A percentile compares a stretch with the other conserved stretches of the same genome.
phyloP scores from a whole-genome alignment of 208 protist species.

The Trypanosomatidae sp. region DNA sequence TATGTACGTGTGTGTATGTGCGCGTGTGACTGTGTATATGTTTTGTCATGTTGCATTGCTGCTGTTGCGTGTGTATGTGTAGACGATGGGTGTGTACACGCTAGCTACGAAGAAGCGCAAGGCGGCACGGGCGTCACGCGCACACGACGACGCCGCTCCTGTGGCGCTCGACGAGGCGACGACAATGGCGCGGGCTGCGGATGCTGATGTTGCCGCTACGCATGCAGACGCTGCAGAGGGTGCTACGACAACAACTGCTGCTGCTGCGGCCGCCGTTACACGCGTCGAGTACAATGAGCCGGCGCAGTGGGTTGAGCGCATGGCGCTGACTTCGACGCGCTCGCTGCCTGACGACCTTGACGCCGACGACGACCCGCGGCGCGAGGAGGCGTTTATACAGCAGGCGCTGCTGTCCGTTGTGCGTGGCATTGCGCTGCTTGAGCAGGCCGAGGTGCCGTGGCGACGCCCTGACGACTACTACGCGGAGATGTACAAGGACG shows the following conservation, averaged over 20 bases:
- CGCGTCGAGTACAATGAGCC: conserved; percentile 77
- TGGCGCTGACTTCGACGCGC: conserved; percentile 78
- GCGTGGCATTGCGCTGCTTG: conserved; percentile 60
- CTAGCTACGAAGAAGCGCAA: conserved; percentile 43
- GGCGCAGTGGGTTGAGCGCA: conserved; percentile 84
- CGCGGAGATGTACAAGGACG: conserved; percentile 94
- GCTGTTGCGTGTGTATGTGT: no score
- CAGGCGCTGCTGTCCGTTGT: conserved; percentile 78
- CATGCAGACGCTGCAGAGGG: not conserved
- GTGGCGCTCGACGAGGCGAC: conserved; percentile 8
- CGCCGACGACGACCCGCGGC: conserved; percentile 84
- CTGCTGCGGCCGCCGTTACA: conserved; percentile 8
- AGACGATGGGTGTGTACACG: conserved; percentile 48
- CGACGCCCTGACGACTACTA: conserved; percentile 91
- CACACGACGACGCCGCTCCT: conserved; percentile 3
- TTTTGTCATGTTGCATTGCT: no score
- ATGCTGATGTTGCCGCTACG: conserved; percentile 1
- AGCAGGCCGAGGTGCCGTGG: conserved; percentile 68
- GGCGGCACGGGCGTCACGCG: conserved; percentile 8
- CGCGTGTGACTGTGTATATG: no score
- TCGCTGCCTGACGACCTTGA: conserved; percentile 66
- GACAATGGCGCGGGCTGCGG: conserved; percentile 1
- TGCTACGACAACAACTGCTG: conserved; percentile 1
- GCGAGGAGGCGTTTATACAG: conserved; percentile 89
- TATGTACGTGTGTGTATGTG: no score